Conservation (phyloP, 1,284 basidiomycete genomes). For the Austroboletus niveus region DNA sequence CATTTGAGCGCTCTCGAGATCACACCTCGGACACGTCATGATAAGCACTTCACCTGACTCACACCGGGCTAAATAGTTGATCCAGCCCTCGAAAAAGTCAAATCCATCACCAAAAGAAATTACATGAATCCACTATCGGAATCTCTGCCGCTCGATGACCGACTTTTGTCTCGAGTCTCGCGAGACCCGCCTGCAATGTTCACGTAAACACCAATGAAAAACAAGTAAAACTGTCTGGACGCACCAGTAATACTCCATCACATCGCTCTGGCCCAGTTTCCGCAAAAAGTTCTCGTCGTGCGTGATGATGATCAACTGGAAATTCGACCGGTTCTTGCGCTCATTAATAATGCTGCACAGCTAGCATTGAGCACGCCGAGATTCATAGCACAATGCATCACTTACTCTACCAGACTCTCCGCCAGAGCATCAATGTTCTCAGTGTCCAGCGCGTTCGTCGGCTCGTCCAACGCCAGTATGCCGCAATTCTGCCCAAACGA, state of each 20-base stretch:
- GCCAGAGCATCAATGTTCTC: slow-evolving; percentile 97
- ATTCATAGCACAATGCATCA: slow-evolving; percentile 10
- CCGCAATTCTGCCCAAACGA: slow-evolving; percentile 98
- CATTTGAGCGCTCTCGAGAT: slow-evolving; percentile 12
- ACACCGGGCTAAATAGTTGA: no score
- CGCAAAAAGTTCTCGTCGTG: slow-evolving; percentile 90
- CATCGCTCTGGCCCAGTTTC: slow-evolving; percentile 81
- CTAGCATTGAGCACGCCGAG: no score
- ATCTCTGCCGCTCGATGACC: slow-evolving; percentile 64
- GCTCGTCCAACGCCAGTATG: slow-evolving; percentile 96
- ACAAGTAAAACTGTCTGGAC: not conserved
- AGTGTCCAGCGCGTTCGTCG: slow-evolving; percentile 94
- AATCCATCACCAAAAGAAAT: slow-evolving; percentile 1
- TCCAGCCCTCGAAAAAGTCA: no score
- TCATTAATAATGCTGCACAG: slow-evolving; percentile 83
- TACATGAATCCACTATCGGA: slow-evolving; percentile 41
- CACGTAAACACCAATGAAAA: no score
- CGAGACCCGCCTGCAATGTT: slow-evolving; percentile 49
- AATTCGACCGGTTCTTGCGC: slow-evolving; percentile 84
- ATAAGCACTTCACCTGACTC: not conserved
- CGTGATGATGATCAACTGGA: slow-evolving; percentile 97
- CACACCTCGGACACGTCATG: slow-evolving; percentile 12
- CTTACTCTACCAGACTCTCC: slow-evolving; percentile 87
- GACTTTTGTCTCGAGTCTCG: slow-evolving; percentile 70
- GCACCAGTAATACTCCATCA: slow-evolving; percentile 92